A percentile compares a stretch with the other conserved stretches of the same genome.
Evolutionary conservation across 805 yeast species (phyloP).

Genomic region (Zygoascus bituminiphila): DNA sequence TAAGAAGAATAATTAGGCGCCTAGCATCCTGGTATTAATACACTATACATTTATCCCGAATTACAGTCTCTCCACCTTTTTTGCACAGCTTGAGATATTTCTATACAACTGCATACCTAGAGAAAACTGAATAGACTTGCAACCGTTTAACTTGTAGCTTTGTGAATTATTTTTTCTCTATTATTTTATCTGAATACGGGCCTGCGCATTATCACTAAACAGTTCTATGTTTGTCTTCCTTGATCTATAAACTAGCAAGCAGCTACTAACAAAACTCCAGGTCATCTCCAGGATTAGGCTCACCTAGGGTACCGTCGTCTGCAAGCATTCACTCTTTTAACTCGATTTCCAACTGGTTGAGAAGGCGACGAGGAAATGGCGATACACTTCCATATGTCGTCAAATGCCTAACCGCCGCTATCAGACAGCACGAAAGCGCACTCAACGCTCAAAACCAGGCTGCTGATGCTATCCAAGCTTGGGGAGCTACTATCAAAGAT

Average conservation of each 20-base stretch:
- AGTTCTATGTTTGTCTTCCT: too few relatives aligned
- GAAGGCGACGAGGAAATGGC: background rate
- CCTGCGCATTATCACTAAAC: too few relatives aligned
- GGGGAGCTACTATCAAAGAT: constrained; percentile 16
- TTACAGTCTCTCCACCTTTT: too few relatives aligned
- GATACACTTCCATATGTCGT: constrained; percentile 15
- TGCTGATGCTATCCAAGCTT: constrained; percentile 11
- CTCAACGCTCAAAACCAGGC: constrained; percentile 7
- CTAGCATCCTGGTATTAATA: too few relatives aligned
- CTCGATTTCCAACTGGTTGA: background rate
- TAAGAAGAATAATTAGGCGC: constrained; percentile 1
- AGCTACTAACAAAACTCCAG: background rate
- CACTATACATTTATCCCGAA: too few relatives aligned
- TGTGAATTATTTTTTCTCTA: too few relatives aligned
- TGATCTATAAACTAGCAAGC: background rate
- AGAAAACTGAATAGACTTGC: too few relatives aligned
- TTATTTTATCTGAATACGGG: too few relatives aligned
- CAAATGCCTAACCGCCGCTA: constrained; percentile 9
- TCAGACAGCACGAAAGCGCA: constrained; percentile 18
- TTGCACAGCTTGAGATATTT: too few relatives aligned
- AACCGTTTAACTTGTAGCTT: too few relatives aligned
- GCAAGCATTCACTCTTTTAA: background rate
- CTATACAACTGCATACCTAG: too few relatives aligned
- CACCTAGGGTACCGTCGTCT: background rate
- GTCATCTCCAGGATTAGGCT: constrained; percentile 1